Percentiles rank a stretch among this genome's conserved stretches.
These are phyloP conservation scores for Spergularia azorica DNA, from an alignment of 179 eudicot genomes.

Conservation along the genomic window DNA sequence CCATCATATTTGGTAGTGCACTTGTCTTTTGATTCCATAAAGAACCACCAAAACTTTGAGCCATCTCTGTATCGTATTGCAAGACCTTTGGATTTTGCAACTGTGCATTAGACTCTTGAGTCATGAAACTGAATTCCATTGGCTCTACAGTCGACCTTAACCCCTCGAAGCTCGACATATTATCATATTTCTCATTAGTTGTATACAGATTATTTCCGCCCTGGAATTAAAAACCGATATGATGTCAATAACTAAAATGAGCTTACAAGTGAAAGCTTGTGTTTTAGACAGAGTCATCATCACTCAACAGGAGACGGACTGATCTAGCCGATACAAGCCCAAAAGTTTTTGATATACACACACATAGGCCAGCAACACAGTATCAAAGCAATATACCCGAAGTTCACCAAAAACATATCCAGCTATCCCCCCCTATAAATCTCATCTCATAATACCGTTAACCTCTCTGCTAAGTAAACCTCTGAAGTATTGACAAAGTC, in stretches of 20 bases:
- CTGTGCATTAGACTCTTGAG: conserved; percentile 56
- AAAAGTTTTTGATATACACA: too few species aligned
- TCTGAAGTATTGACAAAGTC: neutral
- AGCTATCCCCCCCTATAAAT: too few species aligned
- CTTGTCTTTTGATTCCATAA: conserved; percentile 72
- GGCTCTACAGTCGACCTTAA: conserved; percentile 61
- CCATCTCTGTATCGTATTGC: conserved; percentile 50
- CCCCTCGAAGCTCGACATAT: conserved; percentile 50
- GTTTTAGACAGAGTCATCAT: neutral
- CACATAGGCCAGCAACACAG: too few species aligned
- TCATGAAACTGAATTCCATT: conserved; percentile 84
- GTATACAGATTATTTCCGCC: conserved; percentile 51
- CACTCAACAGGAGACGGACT: too few species aligned
- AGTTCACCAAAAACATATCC: too few species aligned
- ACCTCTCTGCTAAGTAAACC: neutral
- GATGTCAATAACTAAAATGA: conserved; percentile 3
- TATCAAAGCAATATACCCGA: too few species aligned
- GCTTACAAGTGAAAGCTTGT: neutral
- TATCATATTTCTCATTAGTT: conserved; percentile 46
- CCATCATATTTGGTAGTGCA: conserved; percentile 50
- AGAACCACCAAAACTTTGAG: conserved; percentile 62
- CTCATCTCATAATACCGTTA: too few species aligned
- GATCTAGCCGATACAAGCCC: too few species aligned
- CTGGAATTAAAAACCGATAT: conserved; percentile 39
- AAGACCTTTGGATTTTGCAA: conserved; percentile 55